These are phyloP conservation scores for Colletotrichum orchidophilum DNA, from an alignment of 2,329 filamentous ascomycete species.

Conservation along the genomic window DNA sequence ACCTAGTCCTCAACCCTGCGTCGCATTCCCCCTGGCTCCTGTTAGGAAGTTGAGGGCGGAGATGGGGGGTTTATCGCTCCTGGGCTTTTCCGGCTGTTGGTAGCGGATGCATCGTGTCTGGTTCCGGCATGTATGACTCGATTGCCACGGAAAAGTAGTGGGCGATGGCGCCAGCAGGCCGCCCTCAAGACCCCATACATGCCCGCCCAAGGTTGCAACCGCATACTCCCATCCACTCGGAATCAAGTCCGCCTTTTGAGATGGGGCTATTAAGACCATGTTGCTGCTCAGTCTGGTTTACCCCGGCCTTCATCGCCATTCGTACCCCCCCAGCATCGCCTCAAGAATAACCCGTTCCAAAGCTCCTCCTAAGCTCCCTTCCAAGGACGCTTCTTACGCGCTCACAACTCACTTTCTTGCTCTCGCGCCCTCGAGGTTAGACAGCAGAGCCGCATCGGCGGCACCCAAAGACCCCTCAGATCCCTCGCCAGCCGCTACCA, in stretches of 20 bases:
- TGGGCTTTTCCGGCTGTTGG: background rate
- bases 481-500: too few species aligned
- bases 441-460: background rate
- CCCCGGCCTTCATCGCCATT: too few species aligned
- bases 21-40: background rate
- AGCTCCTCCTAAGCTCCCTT: background rate
- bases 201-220: background rate
- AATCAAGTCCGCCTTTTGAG: too few species aligned
- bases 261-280: background rate
- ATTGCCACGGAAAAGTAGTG: background rate
- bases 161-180: background rate
- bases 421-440: background rate
- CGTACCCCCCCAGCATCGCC: too few species aligned
- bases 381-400: background rate
- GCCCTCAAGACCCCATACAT: background rate
- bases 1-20: background rate
- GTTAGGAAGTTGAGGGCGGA: too few species aligned
- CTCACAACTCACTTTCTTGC: background rate
- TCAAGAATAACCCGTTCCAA: background rate
- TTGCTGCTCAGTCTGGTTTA: background rate
- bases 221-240: background rate
- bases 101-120: background rate
- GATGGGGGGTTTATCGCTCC: background rate
- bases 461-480: background rate
- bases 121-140: background rate